Evolutionary conservation across 805 yeast species (phyloP).

Genomic region (Saccharomyces jurei): DNA sequence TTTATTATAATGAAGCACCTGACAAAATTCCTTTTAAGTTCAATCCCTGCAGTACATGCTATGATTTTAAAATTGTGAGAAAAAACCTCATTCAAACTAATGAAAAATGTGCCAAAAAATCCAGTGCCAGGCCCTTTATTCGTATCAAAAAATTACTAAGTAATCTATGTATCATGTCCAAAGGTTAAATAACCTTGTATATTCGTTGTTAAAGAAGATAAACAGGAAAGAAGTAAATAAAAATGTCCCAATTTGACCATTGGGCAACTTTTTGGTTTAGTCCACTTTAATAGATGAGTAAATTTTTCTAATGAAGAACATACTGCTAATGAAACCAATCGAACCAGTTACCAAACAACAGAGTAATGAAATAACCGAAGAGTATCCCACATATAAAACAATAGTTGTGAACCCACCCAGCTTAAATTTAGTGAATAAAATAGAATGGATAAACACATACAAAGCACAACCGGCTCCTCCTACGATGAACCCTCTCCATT

Average conservation of each 20-base stretch:
- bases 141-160: not conserved
- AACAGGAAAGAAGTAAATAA: not conserved
- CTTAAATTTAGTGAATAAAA: slow-evolving; percentile 60
- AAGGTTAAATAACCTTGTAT: not conserved
- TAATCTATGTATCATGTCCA: not conserved
- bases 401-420: slow-evolving; percentile 70
- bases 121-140: too few relatives aligned
- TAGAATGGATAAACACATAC: slow-evolving; percentile 78
- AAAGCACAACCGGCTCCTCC: slow-evolving; percentile 87
- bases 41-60: too few relatives aligned
- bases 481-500: slow-evolving; percentile 86
- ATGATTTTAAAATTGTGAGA: too few relatives aligned
- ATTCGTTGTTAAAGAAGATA: not conserved
- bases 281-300: slow-evolving; percentile 85
- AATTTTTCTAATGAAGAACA: slow-evolving; percentile 68
- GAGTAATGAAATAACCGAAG: slow-evolving; percentile 57
- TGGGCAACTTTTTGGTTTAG: slow-evolving; percentile 20
- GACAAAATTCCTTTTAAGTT: too few relatives aligned
- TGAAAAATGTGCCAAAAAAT: too few relatives aligned
- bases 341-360: slow-evolving; percentile 82
- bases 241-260: not conserved
- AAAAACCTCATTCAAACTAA: too few relatives aligned
- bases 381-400: slow-evolving; percentile 77
- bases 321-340: slow-evolving; percentile 70
- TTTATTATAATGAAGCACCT: too few relatives aligned